These are phyloP conservation scores for Ciborinia camelliae DNA, from an alignment of 2,329 filamentous ascomycete genomes.

Conservation along the genomic window DNA sequence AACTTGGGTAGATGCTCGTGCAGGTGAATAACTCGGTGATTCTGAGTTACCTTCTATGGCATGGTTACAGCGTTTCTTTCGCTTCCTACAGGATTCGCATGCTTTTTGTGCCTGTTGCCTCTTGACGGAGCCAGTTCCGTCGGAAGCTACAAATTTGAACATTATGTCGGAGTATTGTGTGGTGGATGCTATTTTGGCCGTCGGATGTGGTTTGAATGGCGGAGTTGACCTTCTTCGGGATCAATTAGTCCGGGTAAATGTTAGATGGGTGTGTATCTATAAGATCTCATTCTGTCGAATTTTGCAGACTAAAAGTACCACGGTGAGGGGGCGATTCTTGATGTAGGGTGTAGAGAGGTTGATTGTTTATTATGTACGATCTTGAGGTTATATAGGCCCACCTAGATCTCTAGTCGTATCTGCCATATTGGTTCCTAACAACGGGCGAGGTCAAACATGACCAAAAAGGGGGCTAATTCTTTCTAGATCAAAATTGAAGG, in stretches of 20 bases:
- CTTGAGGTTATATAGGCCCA: too few species aligned
- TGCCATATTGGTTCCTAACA: too few species aligned
- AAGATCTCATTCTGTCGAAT: neutral
- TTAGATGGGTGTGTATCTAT: neutral
- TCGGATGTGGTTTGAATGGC: neutral
- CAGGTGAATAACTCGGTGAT: neutral
- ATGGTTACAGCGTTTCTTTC: conserved; percentile 43
- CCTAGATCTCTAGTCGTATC: too few species aligned
- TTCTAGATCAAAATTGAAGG: neutral
- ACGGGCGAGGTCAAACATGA: neutral
- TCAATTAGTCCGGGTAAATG: neutral
- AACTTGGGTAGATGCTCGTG: neutral
- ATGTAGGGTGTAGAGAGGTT: too few species aligned
- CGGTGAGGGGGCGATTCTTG: too few species aligned
- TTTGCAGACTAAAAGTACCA: too few species aligned
- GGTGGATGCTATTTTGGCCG: neutral
- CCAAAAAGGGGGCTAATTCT: neutral
- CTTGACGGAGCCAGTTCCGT: conserved; percentile 49
- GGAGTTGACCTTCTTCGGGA: neutral
- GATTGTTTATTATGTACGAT: too few species aligned
- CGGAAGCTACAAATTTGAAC: conserved; percentile 57
- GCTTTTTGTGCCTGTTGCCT: conserved; percentile 58
- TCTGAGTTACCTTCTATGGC: conserved; percentile 21
- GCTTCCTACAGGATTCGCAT: conserved; percentile 50
- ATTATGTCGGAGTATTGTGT: conserved; percentile 25